Percentiles rank a stretch among this genome's conserved stretches.
These are phyloP conservation scores for Metschnikowia anglica DNA, from an alignment of 805 yeast species.

Conservation along the genomic window DNA sequence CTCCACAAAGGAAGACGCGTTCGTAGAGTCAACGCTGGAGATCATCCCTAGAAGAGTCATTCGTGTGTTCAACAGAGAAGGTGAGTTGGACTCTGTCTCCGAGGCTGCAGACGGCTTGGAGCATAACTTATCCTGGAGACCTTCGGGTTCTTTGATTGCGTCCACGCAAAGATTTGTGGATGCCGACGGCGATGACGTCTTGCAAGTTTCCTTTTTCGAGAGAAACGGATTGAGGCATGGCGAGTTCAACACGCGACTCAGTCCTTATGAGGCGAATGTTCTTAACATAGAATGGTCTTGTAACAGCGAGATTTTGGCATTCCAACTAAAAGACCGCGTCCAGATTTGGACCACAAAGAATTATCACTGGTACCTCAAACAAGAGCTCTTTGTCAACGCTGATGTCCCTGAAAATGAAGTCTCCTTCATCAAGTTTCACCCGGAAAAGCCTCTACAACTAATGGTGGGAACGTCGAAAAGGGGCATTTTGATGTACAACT, in stretches of 20 bases:
- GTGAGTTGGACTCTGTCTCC: constrained; percentile 73
- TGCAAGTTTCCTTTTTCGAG: constrained; percentile 77
- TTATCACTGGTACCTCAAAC: constrained; percentile 94
- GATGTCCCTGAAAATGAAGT: constrained; percentile 32
- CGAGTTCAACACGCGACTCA: constrained; percentile 68
- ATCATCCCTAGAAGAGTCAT: constrained; percentile 64
- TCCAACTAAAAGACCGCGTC: constrained; percentile 59
- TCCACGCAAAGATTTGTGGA: constrained; percentile 67
- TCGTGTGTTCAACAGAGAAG: constrained; percentile 79
- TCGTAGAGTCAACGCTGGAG: constrained; percentile 40
- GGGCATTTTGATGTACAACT: constrained; percentile 61
- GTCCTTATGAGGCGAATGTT: constrained; percentile 47
- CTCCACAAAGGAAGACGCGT: constrained; percentile 55
- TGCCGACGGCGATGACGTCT: constrained; percentile 47
- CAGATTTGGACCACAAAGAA: constrained; percentile 90
- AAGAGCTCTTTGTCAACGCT: constrained; percentile 50
- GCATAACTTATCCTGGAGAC: constrained; percentile 78
- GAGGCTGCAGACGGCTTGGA: constrained; percentile 88
- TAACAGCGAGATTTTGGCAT: constrained; percentile 73
- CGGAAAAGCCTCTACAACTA: constrained; percentile 78
- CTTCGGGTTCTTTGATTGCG: constrained; percentile 85
- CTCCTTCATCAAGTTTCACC: constrained; percentile 70
- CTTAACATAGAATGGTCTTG: constrained; percentile 71
- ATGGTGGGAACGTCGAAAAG: constrained; percentile 55
- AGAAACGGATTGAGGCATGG: constrained; percentile 91